Evolutionary conservation across 371 early-diverging fungal genomes (phyloP).

Genomic region (Rhizomucor miehei): DNA sequence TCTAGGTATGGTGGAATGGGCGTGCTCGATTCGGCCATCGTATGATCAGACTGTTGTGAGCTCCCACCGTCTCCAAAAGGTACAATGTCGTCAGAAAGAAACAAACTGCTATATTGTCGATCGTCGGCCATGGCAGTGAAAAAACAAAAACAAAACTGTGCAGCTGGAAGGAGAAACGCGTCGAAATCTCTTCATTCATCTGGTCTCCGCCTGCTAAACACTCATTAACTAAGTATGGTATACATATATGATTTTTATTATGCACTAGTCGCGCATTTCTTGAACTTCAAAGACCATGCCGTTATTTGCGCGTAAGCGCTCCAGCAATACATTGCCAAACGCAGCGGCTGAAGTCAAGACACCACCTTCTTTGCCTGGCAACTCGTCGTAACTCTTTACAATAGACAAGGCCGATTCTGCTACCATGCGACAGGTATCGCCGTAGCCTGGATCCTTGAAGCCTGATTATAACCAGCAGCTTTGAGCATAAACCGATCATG

Average conservation of each 20-base stretch:
- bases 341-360: slow-evolving; percentile 72
- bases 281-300: slow-evolving; percentile 61
- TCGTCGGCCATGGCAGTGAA: not conserved
- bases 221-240: too few species aligned
- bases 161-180: too few species aligned
- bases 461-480: slow-evolving; percentile 8
- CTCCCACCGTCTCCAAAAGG: too few species aligned
- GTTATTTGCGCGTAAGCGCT: slow-evolving; percentile 49
- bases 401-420: slow-evolving; percentile 62
- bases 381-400: slow-evolving; percentile 37
- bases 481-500: not conserved
- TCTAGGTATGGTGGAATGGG: not conserved
- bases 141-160: too few species aligned
- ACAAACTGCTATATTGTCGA: not conserved
- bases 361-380: slow-evolving; percentile 59
- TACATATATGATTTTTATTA: too few species aligned
- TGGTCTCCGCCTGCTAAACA: too few species aligned
- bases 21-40: too few species aligned
- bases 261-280: slow-evolving; percentile 5
- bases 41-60: not conserved
- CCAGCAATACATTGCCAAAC: slow-evolving; percentile 64
- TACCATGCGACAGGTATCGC: slow-evolving; percentile 65
- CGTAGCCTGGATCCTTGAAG: slow-evolving; percentile 73
- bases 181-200: too few species aligned
- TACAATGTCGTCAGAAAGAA: not conserved